Percentiles rank a stretch among this genome's conserved stretches.
phyloP scores from a whole-genome alignment of 352 stramenopile species.

The Pythium brachiatum region DNA sequence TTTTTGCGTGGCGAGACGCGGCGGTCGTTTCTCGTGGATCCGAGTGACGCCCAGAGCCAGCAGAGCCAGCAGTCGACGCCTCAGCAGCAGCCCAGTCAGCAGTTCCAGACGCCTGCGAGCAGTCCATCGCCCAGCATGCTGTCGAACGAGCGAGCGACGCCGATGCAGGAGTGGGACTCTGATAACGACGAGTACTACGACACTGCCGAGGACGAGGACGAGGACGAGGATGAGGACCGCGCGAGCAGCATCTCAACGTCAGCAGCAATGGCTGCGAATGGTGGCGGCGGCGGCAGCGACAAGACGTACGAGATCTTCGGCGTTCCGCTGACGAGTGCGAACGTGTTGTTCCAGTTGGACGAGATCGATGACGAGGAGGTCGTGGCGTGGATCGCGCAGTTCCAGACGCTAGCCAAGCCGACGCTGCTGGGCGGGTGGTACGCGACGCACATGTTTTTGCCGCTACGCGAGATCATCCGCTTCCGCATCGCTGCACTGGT shows the following conservation, averaged over 20 bases:
- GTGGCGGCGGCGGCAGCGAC: constrained; percentile 16
- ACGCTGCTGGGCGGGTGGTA: constrained; percentile 75
- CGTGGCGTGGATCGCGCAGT: constrained; percentile 46
- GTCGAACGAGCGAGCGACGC: constrained; percentile 18
- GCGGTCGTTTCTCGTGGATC: constrained; percentile 56
- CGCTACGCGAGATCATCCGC: constrained; percentile 73
- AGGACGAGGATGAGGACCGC: constrained; percentile 27
- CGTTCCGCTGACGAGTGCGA: constrained; percentile 63
- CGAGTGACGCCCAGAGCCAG: constrained; percentile 12
- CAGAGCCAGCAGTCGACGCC: constrained; percentile 3
- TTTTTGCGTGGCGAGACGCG: constrained; percentile 63
- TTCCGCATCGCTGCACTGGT: constrained; percentile 71
- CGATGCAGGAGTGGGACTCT: constrained; percentile 36
- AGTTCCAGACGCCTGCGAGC: constrained; percentile 9
- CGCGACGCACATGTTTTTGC: constrained; percentile 76
- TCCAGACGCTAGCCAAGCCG: constrained; percentile 39
- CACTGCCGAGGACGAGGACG: constrained; percentile 26
- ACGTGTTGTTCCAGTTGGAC: constrained; percentile 71
- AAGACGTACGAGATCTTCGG: constrained; percentile 69
- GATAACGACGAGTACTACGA: constrained; percentile 41
- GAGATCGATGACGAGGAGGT: constrained; percentile 75
- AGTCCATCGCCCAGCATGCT: not conserved
- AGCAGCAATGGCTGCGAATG: constrained; percentile 5
- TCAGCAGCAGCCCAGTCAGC: constrained; percentile 11
- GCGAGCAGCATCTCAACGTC: constrained; percentile 18